Evolutionary conservation across 768 basidiomycete genomes (phyloP).

Genomic region (Naematelia aurantialba): DNA sequence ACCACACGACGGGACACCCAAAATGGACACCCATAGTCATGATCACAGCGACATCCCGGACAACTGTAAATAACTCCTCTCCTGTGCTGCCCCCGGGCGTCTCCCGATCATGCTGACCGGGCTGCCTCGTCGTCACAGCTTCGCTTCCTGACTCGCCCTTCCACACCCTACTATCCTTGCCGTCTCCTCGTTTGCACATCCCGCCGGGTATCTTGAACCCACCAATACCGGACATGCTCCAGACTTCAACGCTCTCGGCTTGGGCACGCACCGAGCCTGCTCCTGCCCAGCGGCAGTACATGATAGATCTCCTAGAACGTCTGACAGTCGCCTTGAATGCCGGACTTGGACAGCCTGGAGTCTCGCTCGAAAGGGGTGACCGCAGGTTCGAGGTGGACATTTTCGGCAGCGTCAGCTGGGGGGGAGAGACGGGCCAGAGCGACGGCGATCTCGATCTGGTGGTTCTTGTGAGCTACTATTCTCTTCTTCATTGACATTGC

Average conservation of each 20-base stretch:
- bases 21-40: no score
- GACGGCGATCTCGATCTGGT: constrained; percentile 49
- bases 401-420: constrained; percentile 50
- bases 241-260: constrained; percentile 17
- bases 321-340: constrained; percentile 22
- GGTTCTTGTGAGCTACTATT: constrained; percentile 23
- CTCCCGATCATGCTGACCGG: constrained; percentile 6
- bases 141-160: constrained; percentile 28
- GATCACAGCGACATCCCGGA: background rate
- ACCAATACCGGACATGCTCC: constrained; percentile 14
- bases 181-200: constrained; percentile 21
- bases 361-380: constrained; percentile 9
- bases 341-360: constrained; percentile 11
- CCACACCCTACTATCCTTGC: constrained; percentile 12
- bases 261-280: constrained; percentile 32
- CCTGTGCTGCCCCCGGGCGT: background rate
- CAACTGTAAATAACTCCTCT: background rate
- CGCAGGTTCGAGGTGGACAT: constrained; percentile 42
- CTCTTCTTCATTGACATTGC: background rate
- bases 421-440: constrained; percentile 42
- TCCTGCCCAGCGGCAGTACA: constrained; percentile 11
- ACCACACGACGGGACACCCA: background rate
- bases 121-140: constrained; percentile 15
- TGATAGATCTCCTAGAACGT: constrained; percentile 11
- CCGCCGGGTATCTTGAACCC: constrained; percentile 13